phyloP scores from a whole-genome alignment of 2,329 filamentous ascomycete species.

The Diaporthe destruens region DNA sequence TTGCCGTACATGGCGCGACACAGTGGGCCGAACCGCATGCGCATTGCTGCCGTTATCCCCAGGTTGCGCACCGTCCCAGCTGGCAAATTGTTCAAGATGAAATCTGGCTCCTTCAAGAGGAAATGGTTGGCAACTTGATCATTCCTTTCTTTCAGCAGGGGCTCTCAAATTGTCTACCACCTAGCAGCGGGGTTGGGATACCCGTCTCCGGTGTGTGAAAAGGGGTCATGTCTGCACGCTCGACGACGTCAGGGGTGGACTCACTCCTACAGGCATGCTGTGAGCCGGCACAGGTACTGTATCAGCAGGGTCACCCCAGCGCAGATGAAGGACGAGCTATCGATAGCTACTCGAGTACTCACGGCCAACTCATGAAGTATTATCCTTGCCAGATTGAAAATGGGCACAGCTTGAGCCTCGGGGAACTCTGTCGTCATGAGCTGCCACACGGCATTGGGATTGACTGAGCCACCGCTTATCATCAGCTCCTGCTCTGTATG shows the following conservation, averaged over 20 bases:
- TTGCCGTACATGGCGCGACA: not conserved
- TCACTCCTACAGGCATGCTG: constrained; percentile 6
- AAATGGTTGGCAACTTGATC: not conserved
- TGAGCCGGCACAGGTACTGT: not conserved
- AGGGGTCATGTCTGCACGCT: not conserved
- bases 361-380: constrained; percentile 9
- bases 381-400: not conserved
- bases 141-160: not conserved
- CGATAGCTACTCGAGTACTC: not conserved
- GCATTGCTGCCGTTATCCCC: not conserved
- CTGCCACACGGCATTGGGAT: not conserved
- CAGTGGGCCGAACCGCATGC: not conserved
- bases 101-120: not conserved
- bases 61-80: not conserved
- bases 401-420: not conserved
- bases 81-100: not conserved
- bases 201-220: not conserved
- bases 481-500: not conserved
- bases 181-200: not conserved
- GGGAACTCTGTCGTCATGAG: not conserved
- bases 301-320: not conserved
- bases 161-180: not conserved
- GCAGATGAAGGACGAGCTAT: not conserved
- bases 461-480: not conserved
- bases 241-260: not conserved